phyloP scores from a whole-genome alignment of 768 basidiomycete genomes.

The Pilatotrama ljubarskyi region DNA sequence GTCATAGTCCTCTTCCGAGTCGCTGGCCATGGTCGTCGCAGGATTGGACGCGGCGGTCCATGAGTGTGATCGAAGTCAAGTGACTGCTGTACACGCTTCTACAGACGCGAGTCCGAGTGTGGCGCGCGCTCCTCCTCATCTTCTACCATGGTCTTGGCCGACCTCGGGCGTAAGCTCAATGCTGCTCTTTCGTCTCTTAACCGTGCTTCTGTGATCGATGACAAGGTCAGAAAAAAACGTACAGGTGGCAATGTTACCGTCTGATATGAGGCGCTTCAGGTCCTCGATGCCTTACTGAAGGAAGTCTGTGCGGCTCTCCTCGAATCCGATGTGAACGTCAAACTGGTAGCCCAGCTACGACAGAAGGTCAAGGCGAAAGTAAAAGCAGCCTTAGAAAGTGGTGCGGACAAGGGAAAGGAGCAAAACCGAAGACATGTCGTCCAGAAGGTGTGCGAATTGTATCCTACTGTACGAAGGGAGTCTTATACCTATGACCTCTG shows the following conservation, averaged over 20 bases:
- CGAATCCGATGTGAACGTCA: constrained; percentile 98
- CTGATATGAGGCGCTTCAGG: constrained; percentile 45
- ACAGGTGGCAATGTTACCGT: neutral
- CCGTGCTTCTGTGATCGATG: constrained; percentile 84
- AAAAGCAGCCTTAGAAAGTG: constrained; percentile 72
- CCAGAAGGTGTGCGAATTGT: constrained; percentile 69
- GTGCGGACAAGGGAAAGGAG: constrained; percentile 74
- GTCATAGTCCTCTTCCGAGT: constrained; percentile 67
- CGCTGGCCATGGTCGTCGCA: constrained; percentile 48
- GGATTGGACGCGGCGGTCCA: constrained; percentile 9
- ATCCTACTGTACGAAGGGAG: too few relatives aligned
- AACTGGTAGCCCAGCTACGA: constrained; percentile 83
- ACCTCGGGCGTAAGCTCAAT: constrained; percentile 92
- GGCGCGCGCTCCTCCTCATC: constrained; percentile 6
- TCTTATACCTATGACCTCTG: neutral
- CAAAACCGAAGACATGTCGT: constrained; percentile 82
- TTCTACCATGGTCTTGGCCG: constrained; percentile 85
- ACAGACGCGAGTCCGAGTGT: neutral
- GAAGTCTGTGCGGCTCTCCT: constrained; percentile 93
- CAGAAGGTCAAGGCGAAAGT: constrained; percentile 91
- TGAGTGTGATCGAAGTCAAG: constrained; percentile 19
- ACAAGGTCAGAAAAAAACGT: constrained; percentile 59
- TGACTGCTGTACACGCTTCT: constrained; percentile 5
- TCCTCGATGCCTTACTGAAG: constrained; percentile 91
- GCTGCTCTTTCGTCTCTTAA: constrained; percentile 89